Conservation (phyloP, 495 filamentous ascomycete genomes). For the Parmelia sp. region DNA sequence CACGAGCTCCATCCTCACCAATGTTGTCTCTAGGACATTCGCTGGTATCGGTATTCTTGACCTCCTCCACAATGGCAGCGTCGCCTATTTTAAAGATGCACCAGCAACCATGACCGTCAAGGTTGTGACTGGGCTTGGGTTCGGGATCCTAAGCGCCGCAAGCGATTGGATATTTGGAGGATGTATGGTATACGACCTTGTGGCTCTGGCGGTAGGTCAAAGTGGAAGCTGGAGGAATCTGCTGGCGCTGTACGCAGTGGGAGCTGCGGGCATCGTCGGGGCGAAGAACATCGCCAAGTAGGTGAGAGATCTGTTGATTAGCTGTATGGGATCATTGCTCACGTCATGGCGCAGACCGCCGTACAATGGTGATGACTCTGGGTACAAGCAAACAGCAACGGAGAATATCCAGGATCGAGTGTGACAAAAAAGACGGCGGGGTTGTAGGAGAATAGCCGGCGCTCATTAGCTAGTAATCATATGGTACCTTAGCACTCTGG, state of each 20-base stretch:
- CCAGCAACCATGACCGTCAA: slow-evolving; percentile 38
- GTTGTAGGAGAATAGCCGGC: neutral
- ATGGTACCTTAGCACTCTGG: neutral
- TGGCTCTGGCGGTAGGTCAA: slow-evolving; percentile 44
- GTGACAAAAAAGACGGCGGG: neutral
- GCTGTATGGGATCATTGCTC: neutral
- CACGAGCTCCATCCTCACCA: slow-evolving; percentile 41
- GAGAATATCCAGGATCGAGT: slow-evolving; percentile 26
- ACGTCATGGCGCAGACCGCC: slow-evolving; percentile 20
- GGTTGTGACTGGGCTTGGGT: slow-evolving; percentile 40
- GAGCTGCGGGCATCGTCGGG: slow-evolving; percentile 43
- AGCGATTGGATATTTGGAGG: slow-evolving; percentile 51
- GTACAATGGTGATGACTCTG: slow-evolving; percentile 20
- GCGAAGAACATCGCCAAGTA: slow-evolving; percentile 43
- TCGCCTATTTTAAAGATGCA: slow-evolving; percentile 42
- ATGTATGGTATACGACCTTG: slow-evolving; percentile 47
- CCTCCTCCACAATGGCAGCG: slow-evolving; percentile 45
- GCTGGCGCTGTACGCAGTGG: slow-evolving; percentile 41
- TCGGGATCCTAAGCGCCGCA: slow-evolving; percentile 35
- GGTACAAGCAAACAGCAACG: slow-evolving; percentile 21
- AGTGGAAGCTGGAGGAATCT: slow-evolving; percentile 39
- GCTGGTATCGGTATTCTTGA: slow-evolving; percentile 50
- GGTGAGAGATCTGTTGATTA: slow-evolving; percentile 23
- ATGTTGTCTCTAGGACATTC: slow-evolving; percentile 47
- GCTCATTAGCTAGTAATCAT: neutral